phyloP scores from a whole-genome alignment of 352 stramenopile genomes.

The Phytophthora constricta region DNA sequence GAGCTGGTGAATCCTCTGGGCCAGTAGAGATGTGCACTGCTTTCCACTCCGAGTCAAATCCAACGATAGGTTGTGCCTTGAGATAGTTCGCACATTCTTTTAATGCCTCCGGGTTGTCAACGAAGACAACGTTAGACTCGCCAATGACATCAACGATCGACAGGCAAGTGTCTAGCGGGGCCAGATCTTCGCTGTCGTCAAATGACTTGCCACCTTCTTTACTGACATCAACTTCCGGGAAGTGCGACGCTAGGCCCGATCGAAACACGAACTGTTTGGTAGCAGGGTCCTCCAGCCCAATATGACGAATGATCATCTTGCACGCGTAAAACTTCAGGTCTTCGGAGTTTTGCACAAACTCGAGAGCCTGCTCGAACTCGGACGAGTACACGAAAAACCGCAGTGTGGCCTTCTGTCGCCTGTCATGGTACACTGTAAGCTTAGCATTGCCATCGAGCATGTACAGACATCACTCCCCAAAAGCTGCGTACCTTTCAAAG shows the following conservation, averaged over 20 bases:
- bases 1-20: conserved; percentile 19
- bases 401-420: conserved; percentile 53
- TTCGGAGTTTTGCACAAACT: conserved; percentile 37
- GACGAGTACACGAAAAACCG: conserved; percentile 70
- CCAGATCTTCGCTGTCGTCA: conserved; percentile 50
- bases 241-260: conserved; percentile 42
- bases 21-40: conserved; percentile 40
- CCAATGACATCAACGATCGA: conserved; percentile 53
- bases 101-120: conserved; percentile 53
- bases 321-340: conserved; percentile 59
- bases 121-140: conserved; percentile 60
- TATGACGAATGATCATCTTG: conserved; percentile 57
- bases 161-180: conserved; percentile 49
- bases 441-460: neutral
- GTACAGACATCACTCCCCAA: neutral
- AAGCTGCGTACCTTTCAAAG: conserved; percentile 44
- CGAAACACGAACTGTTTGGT: conserved; percentile 67
- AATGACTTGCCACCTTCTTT: conserved; percentile 30
- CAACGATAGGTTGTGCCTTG: conserved; percentile 48
- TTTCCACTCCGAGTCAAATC: conserved; percentile 87
- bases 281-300: conserved; percentile 41
- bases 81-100: conserved; percentile 51
- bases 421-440: conserved; percentile 10
- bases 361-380: conserved; percentile 62
- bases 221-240: conserved; percentile 55